Evolutionary conservation across 345 rosid genomes (phyloP).

Genomic region (Camelina hispida): DNA sequence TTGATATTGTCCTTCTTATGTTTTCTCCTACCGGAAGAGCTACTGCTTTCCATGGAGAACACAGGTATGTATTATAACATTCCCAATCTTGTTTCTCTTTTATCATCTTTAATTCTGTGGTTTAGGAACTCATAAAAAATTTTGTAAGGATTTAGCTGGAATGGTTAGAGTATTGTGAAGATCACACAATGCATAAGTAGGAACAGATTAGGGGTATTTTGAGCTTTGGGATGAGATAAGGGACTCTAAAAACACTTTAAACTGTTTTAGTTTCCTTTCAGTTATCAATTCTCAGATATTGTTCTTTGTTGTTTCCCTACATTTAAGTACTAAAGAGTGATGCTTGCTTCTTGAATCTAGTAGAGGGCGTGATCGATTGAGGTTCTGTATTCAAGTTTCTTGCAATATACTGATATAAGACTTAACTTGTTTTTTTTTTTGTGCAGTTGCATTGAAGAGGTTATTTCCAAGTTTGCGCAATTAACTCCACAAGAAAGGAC

Average conservation of each 20-base stretch:
- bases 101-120: background rate
- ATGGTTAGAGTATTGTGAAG: background rate
- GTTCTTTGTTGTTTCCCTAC: background rate
- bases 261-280: background rate
- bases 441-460: slow-evolving; percentile 71
- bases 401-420: background rate
- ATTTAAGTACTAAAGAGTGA: background rate
- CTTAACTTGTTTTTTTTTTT: slow-evolving; percentile 28
- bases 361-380: slow-evolving; percentile 19
- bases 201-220: background rate
- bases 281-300: background rate
- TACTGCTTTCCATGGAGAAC: slow-evolving; percentile 71
- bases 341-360: background rate
- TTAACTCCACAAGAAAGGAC: slow-evolving; percentile 91
- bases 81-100: background rate
- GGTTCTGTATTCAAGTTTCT: background rate
- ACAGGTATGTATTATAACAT: slow-evolving; percentile 57
- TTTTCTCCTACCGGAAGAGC: slow-evolving; percentile 86
- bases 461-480: slow-evolving; percentile 77
- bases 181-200: background rate
- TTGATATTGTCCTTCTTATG: slow-evolving; percentile 83
- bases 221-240: background rate
- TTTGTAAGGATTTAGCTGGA: slow-evolving; percentile 15
- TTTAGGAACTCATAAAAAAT: slow-evolving; percentile 2
- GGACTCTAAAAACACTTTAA: background rate